Conservation (phyloP, 805 yeast genomes). For the Saturnispora saitoi region DNA sequence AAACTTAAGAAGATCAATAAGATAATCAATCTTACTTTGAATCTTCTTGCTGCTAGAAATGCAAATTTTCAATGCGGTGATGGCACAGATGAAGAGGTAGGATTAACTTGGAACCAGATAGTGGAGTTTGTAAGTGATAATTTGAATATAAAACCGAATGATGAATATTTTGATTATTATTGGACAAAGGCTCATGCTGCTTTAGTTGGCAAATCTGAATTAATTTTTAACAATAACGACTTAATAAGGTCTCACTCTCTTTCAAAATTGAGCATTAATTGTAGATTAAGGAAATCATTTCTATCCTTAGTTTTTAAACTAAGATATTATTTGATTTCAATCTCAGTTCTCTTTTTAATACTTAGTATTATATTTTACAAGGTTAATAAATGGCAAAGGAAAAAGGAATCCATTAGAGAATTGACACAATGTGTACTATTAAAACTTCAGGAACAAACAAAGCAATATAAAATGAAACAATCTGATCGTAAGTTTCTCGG, state of each 20-base stretch:
- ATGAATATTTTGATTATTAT: constrained; percentile 19
- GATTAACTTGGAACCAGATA: constrained; percentile 55
- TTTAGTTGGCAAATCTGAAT: constrained; percentile 15
- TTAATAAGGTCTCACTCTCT: constrained; percentile 23
- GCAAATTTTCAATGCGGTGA: constrained; percentile 43
- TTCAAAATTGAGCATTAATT: constrained; percentile 23
- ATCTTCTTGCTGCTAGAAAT: constrained; percentile 59
- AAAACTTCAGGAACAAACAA: constrained; percentile 42
- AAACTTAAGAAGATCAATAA: constrained; percentile 62
- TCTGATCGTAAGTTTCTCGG: constrained; percentile 46
- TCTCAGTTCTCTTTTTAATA: constrained; percentile 3
- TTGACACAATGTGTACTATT: constrained; percentile 40
- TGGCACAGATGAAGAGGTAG: constrained; percentile 27
- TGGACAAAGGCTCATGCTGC: constrained; percentile 21
- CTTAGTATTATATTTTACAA: constrained; percentile 25
- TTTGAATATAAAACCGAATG: constrained; percentile 21
- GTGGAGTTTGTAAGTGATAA: constrained; percentile 46
- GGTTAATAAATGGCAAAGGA: constrained; percentile 30
- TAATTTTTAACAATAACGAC: constrained; percentile 11
- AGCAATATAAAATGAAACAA: constrained; percentile 26
- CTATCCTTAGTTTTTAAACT: constrained; percentile 17
- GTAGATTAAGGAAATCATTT: constrained; percentile 22
- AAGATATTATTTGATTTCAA: constrained; percentile 18
- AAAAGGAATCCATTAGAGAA: constrained; percentile 35
- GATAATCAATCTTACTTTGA: constrained; percentile 57